Evolutionary conservation across 345 rosid genomes (phyloP).

Genomic region (Citrus maxima): DNA sequence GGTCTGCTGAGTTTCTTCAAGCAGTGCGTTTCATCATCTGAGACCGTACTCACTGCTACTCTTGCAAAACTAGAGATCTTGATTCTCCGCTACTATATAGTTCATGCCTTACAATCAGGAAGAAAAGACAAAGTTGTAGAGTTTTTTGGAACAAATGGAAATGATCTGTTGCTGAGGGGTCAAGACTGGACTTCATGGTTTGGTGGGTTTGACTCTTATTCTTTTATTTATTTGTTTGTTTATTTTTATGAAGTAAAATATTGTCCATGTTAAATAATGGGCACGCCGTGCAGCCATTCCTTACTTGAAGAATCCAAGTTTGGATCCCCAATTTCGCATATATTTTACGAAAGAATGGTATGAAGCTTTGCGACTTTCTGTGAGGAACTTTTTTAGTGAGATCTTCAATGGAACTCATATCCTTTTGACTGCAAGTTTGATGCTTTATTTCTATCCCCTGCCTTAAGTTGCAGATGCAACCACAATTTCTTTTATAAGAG

Average conservation of each 20-base stretch:
- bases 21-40: conserved; percentile 49
- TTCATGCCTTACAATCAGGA: conserved; percentile 43
- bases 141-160: conserved; percentile 48
- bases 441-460: not conserved
- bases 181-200: conserved; percentile 66
- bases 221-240: not conserved
- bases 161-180: conserved; percentile 44
- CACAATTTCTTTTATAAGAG: too few relatives aligned
- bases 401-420: conserved; percentile 71
- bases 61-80: conserved; percentile 50
- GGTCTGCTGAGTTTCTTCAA: conserved; percentile 45
- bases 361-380: conserved; percentile 53
- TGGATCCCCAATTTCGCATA: conserved; percentile 58
- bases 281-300: conserved; percentile 47
- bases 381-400: conserved; percentile 68
- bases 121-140: conserved; percentile 54
- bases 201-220: conserved; percentile 38
- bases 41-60: conserved; percentile 30
- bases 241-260: not conserved
- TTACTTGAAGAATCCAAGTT: conserved; percentile 54
- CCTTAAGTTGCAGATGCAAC: not conserved
- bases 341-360: conserved; percentile 72
- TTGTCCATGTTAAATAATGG: not conserved
- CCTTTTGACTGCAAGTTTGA: conserved; percentile 30
- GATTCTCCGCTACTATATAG: conserved; percentile 45